A percentile compares a stretch with the other conserved stretches of the same genome.
Conservation (phyloP, 1,284 basidiomycete species). For the Cryptococcus sp. region DNA sequence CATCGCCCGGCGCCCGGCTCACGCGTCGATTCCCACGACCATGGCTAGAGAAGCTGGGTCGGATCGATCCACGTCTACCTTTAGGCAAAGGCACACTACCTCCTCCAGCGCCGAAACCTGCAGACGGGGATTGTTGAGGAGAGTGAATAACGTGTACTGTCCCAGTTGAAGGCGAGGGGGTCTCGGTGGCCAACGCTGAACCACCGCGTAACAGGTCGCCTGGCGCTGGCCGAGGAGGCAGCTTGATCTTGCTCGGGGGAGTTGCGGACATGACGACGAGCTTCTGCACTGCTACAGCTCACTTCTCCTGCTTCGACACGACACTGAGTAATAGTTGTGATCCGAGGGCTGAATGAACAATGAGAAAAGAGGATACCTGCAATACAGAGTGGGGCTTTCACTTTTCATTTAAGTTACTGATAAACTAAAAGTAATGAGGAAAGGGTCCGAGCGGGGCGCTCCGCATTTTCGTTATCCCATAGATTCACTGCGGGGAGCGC, state of each 20-base stretch:
- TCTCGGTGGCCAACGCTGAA: slow-evolving; percentile 23
- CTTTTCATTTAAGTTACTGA: too few species aligned
- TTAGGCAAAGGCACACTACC: slow-evolving; percentile 17
- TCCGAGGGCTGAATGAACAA: too few species aligned
- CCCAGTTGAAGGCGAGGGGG: slow-evolving; percentile 17
- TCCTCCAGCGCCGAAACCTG: not conserved
- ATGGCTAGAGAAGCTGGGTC: slow-evolving; percentile 33
- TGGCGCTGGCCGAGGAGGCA: slow-evolving; percentile 32
- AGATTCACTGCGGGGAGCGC: too few species aligned
- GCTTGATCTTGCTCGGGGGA: slow-evolving; percentile 31
- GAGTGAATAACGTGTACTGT: slow-evolving; percentile 13
- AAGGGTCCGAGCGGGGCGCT: too few species aligned
- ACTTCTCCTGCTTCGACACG: too few species aligned
- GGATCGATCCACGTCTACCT: slow-evolving; percentile 17
- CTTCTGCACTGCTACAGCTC: too few species aligned
- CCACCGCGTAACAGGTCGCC: slow-evolving; percentile 24
- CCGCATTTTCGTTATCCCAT: too few species aligned
- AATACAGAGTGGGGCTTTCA: too few species aligned
- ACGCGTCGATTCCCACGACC: slow-evolving; percentile 18
- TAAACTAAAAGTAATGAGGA: too few species aligned
- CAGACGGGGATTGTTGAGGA: slow-evolving; percentile 12
- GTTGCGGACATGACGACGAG: slow-evolving; percentile 26
- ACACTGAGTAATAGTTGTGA: too few species aligned
- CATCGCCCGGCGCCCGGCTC: slow-evolving; percentile 7
- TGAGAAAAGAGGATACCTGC: too few species aligned